Base-by-base conservation (phyloP, 495 filamentous ascomycete genomes). In the Talaromyces thailandensis region DNA sequence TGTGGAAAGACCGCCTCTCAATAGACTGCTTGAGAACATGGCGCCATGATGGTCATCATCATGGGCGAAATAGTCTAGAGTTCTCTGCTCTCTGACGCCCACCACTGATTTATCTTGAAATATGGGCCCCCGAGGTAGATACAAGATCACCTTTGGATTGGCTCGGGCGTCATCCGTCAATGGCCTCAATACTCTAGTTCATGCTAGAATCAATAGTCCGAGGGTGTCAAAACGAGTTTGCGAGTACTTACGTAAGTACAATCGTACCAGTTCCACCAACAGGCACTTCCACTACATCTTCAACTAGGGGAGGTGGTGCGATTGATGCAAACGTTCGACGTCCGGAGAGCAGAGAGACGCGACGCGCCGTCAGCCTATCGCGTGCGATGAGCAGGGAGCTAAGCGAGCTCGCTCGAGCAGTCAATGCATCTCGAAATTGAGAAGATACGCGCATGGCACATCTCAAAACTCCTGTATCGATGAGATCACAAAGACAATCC, bases 51-150 rank as follows among this genome's bases (percentile, higher is more conserved):
- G 35, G 35, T 76, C 71, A 7, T 78, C 79, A 53, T 79, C 76
- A 32, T 63, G 65, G 29, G 62, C 58, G 4, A 63, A 69, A 35
- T 62, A 66, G 26, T 72, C 63, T 35, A 53, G 26, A n/a, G 45
- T 62, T 21, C 25, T 26, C 6, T 21, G 18, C 24, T 62, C 26
- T 35, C 25, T 52, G 32, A 25, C 12, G 24, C 51, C 26, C 23
- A 48, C 25, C 8, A 59, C 21, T 16, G 31, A 8, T 28, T 48
- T 24, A 57, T 43, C 23, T 48, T 48, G 64, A 51, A 74, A 74
- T 23, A 79, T n/a, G 7, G 72, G 73, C n/a, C 75, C 76, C 26
- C 68, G 65, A 7, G 75, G 76, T 2, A 79, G 69, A 57, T 73
- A 72, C 12, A 79, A 65, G 52, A 77, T 72, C 26, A 76, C 73